Conservation (phyloP, 768 basidiomycete species). For the Boletales sp. region DNA sequence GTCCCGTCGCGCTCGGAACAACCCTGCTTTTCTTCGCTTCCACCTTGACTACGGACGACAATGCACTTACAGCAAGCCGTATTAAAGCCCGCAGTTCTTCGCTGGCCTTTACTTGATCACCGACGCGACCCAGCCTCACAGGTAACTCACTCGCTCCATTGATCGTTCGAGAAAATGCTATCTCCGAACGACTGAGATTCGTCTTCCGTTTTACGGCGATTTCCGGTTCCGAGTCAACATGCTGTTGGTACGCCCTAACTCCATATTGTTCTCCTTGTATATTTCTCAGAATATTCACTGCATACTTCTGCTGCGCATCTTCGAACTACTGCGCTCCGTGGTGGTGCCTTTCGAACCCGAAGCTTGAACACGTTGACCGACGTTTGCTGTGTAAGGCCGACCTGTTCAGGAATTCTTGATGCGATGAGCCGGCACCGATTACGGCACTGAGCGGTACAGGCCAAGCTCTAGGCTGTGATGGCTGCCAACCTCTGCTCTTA, state of each 20-base stretch:
- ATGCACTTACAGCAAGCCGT: constrained; percentile 9
- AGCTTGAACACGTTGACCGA: not conserved
- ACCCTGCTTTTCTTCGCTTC: no score
- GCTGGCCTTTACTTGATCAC: not conserved
- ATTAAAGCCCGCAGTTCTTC: not conserved
- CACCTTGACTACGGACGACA: not conserved
- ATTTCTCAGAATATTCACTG: not conserved
- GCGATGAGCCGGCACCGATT: not conserved
- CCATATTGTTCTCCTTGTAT: not conserved
- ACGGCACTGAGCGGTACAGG: constrained; percentile 9
- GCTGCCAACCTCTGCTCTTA: not conserved
- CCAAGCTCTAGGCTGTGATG: constrained; percentile 13
- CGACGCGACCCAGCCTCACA: not conserved
- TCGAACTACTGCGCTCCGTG: constrained; percentile 6
- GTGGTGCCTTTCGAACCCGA: not conserved
- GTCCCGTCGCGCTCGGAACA: no score
- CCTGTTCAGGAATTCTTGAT: constrained; percentile 3
- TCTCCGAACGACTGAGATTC: not conserved
- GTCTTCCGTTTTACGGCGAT: not conserved
- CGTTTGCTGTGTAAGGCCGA: constrained; percentile 13
- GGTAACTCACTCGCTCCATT: not conserved
- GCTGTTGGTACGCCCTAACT: not conserved
- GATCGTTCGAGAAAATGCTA: not conserved
- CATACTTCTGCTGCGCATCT: not conserved
- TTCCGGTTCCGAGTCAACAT: not conserved